Base-by-base conservation (phyloP, 2,329 filamentous ascomycete genomes). In the Phialophora verrucosa region DNA sequence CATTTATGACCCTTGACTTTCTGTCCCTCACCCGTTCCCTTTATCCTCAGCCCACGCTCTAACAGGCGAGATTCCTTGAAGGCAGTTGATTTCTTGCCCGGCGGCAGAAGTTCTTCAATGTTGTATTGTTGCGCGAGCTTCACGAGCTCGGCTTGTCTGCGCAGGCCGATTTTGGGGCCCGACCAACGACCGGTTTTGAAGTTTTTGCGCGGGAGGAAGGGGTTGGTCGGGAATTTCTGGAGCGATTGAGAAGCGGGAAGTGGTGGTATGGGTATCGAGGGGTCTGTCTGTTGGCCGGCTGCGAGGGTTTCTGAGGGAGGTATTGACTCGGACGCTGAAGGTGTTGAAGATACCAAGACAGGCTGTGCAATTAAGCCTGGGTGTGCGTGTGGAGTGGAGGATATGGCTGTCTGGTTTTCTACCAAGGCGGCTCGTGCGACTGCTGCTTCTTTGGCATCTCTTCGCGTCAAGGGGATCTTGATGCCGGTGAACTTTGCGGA, bases 1-100 rank as follows among this genome's bases (percentile, higher is more conserved):
- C 93, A 91, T 74, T 88, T 85, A 80, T 97, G 94, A 79, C 95
- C 95, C 90, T 98, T 99, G 78, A 97, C 94, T 80, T 86, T 89
- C 81, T 97, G 89, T 65, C 93, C 94, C 72, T 92, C 88, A 84
- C 95, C 94, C 1, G 94, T 98, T 74, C 94, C 94, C 86, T 93
- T 94, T 65, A 97, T 91, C 69, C 89, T 85, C 78, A 97, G 77
- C 58, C 93, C 94, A 70, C 90, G 85, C 82, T 96, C 91, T 65
- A 92, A 87, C 65, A 91, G 83, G 77, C 88, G 86, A 74, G 87
- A 84, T 75, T 93, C 85, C 78, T 80, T 79, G 72, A 76, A 80
- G 84, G 88, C 90, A 1, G 89, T 90, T 73, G 88, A 88, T 85
- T 97, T 97, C 65, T 83, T 83, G 11, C 90, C 91, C 72, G 85